Evolutionary conservation across 768 basidiomycete genomes (phyloP), one percentile per base, ranked within the genome.

Genomic region (Lactarius pseudohatsudake): DNA sequence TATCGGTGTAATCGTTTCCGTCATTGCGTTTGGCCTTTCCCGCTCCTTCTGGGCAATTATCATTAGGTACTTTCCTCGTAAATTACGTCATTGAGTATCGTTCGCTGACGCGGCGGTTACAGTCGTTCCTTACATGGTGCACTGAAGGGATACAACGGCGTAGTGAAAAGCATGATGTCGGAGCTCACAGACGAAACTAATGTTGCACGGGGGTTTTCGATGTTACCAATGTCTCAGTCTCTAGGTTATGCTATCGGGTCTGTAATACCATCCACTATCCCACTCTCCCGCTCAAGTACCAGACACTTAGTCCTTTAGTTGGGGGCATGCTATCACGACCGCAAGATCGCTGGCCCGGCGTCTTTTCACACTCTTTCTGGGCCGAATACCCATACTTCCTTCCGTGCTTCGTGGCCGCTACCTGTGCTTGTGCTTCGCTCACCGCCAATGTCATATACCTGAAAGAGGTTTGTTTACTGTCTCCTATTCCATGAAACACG

Each of bases 241-340:
- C 26, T 61, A 22, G 41, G 26, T 26, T 30, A 38, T 38, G 36
- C 36, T 38, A 38, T 38, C 11, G 36, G 36, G 36, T 38, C 10
- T 38, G 36, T 38, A 38, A 11, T 38, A 0, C 36, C 11, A 38
- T 0, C 36, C 36, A 38, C 36, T 38, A 4, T 11, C 22, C n/a
- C 26, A 7, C 26, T 26, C 11, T 8, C 22, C 6, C 13, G 4
- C 47, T 53, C 0, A 53, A 53, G 16, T 41, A 38, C 36, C 11
- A 13, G 36, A 38, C 36, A 13, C 36, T 11, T 38, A 61, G 60
- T n/a, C 68, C 72, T 6, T 57, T 72, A 16, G 22, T 71, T 7
- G 72, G 72, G 2, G 72, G 72, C 13, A 43, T 61, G 57, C 36
- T 73, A 50, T 72, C 72, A n/a, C 69, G 67, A 30, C 72, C 72